Evolutionary conservation across 768 basidiomycete species (phyloP), one percentile per base, ranked within the genome.

Genomic region (Podaxis sp.): DNA sequence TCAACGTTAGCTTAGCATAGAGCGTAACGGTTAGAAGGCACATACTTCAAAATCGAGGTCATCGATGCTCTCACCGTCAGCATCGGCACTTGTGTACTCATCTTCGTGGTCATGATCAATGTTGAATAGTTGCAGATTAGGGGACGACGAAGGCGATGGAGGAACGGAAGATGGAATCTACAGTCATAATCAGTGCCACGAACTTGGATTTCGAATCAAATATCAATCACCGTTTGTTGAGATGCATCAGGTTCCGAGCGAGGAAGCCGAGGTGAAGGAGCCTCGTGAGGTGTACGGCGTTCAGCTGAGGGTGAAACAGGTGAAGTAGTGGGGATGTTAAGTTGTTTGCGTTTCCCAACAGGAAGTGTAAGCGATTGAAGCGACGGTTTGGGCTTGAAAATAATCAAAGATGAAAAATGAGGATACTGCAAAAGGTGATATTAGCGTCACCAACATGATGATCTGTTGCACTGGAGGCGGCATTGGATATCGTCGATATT

Each of bases 21-120:
- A 11, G 40, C 8, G 4, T 29, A 36, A 6, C 7, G n/a, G n/a
- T 33, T 33, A 19, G 36, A 38, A 24, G 43, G 50, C n/a, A 37
- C 46, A 15, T 27, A 58, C 57, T 8, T 58, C 57, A 37, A 33
- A 29, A 19, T 58, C 47, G 13, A 22, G 11, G 9, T 24, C 29
- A 37, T 22, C 36, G 37, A 50, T 19, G 24, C 57, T 58, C 43
- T 58, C 57, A 11, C 57, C 57, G 12, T 58, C 57, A 7, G 57
- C 57, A 37, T 58, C 57, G 24, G 57, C 57, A 50, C 47, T 50
- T n/a, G 57, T 58, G 22, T 36, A 58, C 15, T 13, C 49, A 50
- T 50, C 57, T 13, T 49, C 24, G 12, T 12, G n/a, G 22, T 55
- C n/a, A n/a, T 33, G 41, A 27, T 33, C 33, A 33, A 33, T 33